Conservation (phyloP, 768 basidiomycete species). For the Termitomyces sp. region DNA sequence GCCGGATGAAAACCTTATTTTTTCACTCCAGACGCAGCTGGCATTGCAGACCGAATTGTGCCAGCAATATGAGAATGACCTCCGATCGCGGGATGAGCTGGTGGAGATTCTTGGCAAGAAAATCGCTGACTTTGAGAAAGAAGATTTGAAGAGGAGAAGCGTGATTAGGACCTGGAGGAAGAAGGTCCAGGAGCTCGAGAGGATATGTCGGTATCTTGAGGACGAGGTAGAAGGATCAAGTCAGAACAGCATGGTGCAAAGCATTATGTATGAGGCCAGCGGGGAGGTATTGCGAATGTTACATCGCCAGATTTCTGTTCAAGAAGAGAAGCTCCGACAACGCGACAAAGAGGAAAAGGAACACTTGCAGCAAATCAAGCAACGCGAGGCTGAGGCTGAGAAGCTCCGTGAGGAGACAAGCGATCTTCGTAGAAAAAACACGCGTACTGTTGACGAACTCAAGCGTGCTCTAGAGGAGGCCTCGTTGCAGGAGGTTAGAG, state of each 20-base stretch:
- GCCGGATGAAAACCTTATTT: constrained; percentile 65
- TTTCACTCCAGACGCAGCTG: constrained; percentile 69
- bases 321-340: constrained; percentile 55
- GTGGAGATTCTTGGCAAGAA: constrained; percentile 57
- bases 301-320: constrained; percentile 71
- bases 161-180: constrained; percentile 64
- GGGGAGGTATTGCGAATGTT: constrained; percentile 74
- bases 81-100: constrained; percentile 67
- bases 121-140: constrained; percentile 50
- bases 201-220: constrained; percentile 59
- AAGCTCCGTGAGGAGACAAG: constrained; percentile 49
- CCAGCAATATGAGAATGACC: constrained; percentile 70
- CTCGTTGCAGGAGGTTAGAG: constrained; percentile 38
- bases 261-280: constrained; percentile 81
- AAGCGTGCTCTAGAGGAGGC: constrained; percentile 39
- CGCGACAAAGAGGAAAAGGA: constrained; percentile 52
- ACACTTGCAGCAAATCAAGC: constrained; percentile 38
- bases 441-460: constrained; percentile 44
- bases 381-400: constrained; percentile 48
- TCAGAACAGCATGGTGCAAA: constrained; percentile 74
- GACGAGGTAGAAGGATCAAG: constrained; percentile 86
- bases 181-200: constrained; percentile 71
- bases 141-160: constrained; percentile 53
- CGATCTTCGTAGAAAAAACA: constrained; percentile 48
- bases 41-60: constrained; percentile 71